Conservation (phyloP, 1,284 basidiomycete species). For the Athelia psychrophila region DNA sequence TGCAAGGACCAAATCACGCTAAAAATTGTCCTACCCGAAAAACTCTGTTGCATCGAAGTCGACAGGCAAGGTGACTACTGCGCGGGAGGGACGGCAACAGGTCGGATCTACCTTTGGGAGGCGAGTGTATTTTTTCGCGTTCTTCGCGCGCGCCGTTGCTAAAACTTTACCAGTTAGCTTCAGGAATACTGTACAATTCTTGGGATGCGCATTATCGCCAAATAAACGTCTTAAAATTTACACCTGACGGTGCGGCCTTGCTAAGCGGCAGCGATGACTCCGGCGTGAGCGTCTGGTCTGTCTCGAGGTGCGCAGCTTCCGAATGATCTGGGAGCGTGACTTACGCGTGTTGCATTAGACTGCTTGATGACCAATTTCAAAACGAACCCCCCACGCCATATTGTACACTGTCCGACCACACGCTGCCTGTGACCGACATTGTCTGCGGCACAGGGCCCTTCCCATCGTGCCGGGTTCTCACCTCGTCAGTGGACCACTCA, state of each 20-base stretch:
- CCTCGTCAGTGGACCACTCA: constrained; percentile 86
- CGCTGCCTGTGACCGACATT: constrained; percentile 84
- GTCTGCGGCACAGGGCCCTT: constrained; percentile 77
- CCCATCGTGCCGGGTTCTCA: constrained; percentile 76
- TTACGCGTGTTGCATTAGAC: constrained; percentile 35
- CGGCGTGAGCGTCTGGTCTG: constrained; percentile 84
- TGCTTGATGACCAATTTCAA: constrained; percentile 69
- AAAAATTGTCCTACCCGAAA: constrained; percentile 89
- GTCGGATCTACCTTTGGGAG: constrained; percentile 96
- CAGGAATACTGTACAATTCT: constrained; percentile 84
- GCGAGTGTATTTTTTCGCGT: constrained; percentile 41
- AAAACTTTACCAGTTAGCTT: constrained; percentile 61
- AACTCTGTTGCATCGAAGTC: constrained; percentile 75
- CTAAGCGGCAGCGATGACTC: constrained; percentile 91
- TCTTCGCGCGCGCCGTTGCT: constrained; percentile 4
- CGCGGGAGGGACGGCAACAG: constrained; percentile 85
- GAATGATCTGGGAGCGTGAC: constrained; percentile 6
- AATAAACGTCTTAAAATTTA: constrained; percentile 82
- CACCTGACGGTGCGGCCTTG: constrained; percentile 76
- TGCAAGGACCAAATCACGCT: constrained; percentile 81
- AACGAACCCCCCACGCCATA: constrained; percentile 75
- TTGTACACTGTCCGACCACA: constrained; percentile 87
- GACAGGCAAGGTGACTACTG: constrained; percentile 76
- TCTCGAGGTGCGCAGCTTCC: constrained; percentile 59
- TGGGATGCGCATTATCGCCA: constrained; percentile 96